These are phyloP conservation scores for Halenospora varia DNA, from an alignment of 495 filamentous ascomycete species.

Conservation along the genomic window DNA sequence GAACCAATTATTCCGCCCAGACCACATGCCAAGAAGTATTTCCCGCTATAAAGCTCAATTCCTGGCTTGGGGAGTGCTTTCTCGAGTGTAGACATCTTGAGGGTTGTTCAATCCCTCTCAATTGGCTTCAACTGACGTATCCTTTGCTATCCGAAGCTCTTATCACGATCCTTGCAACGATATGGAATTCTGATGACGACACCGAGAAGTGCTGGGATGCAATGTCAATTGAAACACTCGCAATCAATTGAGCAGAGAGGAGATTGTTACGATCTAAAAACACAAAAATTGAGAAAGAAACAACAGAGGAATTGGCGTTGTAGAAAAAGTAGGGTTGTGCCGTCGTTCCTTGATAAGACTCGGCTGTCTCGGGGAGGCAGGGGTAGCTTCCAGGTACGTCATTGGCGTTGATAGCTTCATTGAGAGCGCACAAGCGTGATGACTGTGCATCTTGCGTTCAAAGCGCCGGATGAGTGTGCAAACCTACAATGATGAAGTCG, in stretches of 20 bases:
- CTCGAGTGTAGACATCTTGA: slow-evolving; percentile 19
- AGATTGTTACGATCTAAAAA: background rate
- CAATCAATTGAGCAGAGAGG: background rate
- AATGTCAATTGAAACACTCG: background rate
- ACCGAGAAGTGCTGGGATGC: too few species aligned
- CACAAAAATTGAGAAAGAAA: background rate
- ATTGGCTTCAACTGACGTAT: background rate
- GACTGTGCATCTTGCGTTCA: background rate
- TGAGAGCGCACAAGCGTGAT: background rate
- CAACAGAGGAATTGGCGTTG: background rate
- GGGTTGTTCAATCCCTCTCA: background rate
- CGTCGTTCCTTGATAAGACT: slow-evolving; percentile 15
- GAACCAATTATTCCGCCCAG: slow-evolving; percentile 62
- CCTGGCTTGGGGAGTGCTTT: slow-evolving; percentile 25
- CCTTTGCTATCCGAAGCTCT: slow-evolving; percentile 13
- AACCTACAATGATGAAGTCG: too few species aligned
- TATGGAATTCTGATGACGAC: too few species aligned
- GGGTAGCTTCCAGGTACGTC: slow-evolving; percentile 12
- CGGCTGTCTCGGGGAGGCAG: slow-evolving; percentile 13
- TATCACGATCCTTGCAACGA: slow-evolving; percentile 8
- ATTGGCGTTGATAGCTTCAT: slow-evolving; percentile 7
- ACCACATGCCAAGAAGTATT: slow-evolving; percentile 63
- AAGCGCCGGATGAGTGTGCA: too few species aligned
- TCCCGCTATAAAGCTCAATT: slow-evolving; percentile 63
- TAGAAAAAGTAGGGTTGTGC: background rate